A percentile compares a stretch with the other conserved stretches of the same genome.
Conservation (phyloP, 1,284 basidiomycete species). For the Gymnopus androsaceus region DNA sequence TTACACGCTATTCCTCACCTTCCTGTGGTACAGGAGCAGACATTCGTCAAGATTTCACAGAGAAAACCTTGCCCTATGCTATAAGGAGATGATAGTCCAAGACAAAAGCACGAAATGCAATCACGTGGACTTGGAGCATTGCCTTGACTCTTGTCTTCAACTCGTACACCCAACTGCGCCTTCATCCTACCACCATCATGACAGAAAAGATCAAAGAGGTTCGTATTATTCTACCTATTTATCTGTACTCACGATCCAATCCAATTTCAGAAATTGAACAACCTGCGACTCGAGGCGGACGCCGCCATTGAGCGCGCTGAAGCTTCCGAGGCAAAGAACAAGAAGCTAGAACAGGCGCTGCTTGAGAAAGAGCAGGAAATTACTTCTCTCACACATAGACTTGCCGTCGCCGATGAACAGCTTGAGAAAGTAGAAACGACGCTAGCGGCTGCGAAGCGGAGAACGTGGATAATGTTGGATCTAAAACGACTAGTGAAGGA, state of each 20-base stretch:
- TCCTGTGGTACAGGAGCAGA: constrained; percentile 71
- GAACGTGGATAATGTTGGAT: constrained; percentile 73
- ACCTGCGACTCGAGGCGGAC: constrained; percentile 88
- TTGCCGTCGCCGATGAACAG: constrained; percentile 70
- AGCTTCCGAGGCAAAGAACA: constrained; percentile 82
- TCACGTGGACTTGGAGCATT: too few relatives aligned
- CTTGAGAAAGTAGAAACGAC: constrained; percentile 80
- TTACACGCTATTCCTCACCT: constrained; percentile 45
- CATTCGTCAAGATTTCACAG: constrained; percentile 40
- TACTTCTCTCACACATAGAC: constrained; percentile 79
- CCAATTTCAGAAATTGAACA: constrained; percentile 55
- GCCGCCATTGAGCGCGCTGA: constrained; percentile 78
- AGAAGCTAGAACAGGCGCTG: constrained; percentile 79
- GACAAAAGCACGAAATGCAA: neutral
- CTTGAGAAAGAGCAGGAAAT: constrained; percentile 91
- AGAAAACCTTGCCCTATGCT: neutral
- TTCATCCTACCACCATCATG: constrained; percentile 30
- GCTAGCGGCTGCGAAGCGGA: constrained; percentile 73
- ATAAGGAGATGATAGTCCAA: constrained; percentile 1
- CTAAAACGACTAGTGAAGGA: constrained; percentile 76
- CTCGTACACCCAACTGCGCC: constrained; percentile 4
- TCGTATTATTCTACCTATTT: constrained; percentile 17
- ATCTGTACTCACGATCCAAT: neutral
- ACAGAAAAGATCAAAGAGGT: constrained; percentile 82
- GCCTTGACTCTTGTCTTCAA: too few relatives aligned